Percentiles rank a stretch among this genome's conserved stretches.
Conservation (phyloP, 2,329 filamentous ascomycete genomes). For the Graphilbum fragrans region DNA sequence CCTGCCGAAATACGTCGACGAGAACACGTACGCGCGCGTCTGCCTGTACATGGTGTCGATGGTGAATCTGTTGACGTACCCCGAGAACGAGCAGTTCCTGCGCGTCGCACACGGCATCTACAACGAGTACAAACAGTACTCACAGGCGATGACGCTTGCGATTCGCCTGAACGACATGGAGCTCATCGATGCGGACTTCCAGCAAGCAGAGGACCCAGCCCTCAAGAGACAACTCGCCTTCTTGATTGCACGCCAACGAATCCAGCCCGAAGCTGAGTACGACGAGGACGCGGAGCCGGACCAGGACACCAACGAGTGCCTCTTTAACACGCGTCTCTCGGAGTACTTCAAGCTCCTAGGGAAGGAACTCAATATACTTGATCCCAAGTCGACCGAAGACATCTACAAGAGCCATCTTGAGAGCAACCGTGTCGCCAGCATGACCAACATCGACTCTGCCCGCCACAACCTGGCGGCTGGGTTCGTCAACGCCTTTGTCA, state of each 20-base stretch:
- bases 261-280: slow-evolving; percentile 57
- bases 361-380: slow-evolving; percentile 92
- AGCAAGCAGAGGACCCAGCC: slow-evolving; percentile 65
- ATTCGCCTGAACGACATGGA: slow-evolving; percentile 84
- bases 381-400: slow-evolving; percentile 93
- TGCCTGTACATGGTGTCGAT: slow-evolving; percentile 98
- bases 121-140: slow-evolving; percentile 80
- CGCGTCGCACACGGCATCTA: slow-evolving; percentile 90
- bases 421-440: slow-evolving; percentile 80
- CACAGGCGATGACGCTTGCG: slow-evolving; percentile 86
- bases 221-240: slow-evolving; percentile 92
- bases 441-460: slow-evolving; percentile 92
- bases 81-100: slow-evolving; percentile 93
- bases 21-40: slow-evolving; percentile 84
- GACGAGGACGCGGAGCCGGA: slow-evolving; percentile 48
- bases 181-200: slow-evolving; percentile 70
- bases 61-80: slow-evolving; percentile 94
- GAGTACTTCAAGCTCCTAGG: slow-evolving; percentile 89
- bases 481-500: slow-evolving; percentile 95
- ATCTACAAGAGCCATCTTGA: slow-evolving; percentile 99
- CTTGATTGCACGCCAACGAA: slow-evolving; percentile 81
- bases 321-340: slow-evolving; percentile 78
- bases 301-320: slow-evolving; percentile 67
- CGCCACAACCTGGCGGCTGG: slow-evolving; percentile 90
- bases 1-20: slow-evolving; percentile 79